Conservation (phyloP, 78 protist species). For the Dictyostelium capitatum region DNA sequence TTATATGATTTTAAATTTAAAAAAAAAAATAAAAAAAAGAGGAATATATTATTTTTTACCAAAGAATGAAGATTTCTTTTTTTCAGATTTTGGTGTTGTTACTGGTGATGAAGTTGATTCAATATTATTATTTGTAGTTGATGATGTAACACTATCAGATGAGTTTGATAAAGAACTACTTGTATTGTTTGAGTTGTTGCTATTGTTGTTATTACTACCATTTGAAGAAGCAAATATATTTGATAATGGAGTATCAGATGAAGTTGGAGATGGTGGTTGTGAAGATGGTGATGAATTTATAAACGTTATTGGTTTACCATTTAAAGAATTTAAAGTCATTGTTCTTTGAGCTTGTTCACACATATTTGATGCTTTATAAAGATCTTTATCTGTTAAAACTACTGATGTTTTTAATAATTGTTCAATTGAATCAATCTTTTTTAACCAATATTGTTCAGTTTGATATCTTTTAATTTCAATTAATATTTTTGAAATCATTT, state of each 20-base stretch:
- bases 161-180: background rate
- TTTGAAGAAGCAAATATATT: background rate
- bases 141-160: background rate
- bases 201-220: background rate
- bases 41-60: too few species aligned
- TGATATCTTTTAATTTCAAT: constrained; percentile 59
- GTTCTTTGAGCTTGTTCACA: constrained; percentile 60
- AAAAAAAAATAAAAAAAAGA: too few species aligned
- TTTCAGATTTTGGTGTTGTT: too few species aligned
- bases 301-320: background rate
- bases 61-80: too few species aligned
- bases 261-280: background rate
- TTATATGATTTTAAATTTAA: too few species aligned
- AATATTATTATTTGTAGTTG: too few species aligned
- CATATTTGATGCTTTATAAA: constrained; percentile 47
- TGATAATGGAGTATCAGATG: background rate
- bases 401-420: constrained; percentile 14
- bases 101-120: too few species aligned
- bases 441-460: constrained; percentile 64
- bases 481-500: constrained; percentile 61
- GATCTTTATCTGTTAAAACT: constrained; percentile 58
- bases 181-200: background rate
- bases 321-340: background rate
- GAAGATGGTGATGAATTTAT: background rate
- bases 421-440: constrained; percentile 42